Conservation (phyloP, 1,284 basidiomycete genomes). For the Apiotrichum siamense region DNA sequence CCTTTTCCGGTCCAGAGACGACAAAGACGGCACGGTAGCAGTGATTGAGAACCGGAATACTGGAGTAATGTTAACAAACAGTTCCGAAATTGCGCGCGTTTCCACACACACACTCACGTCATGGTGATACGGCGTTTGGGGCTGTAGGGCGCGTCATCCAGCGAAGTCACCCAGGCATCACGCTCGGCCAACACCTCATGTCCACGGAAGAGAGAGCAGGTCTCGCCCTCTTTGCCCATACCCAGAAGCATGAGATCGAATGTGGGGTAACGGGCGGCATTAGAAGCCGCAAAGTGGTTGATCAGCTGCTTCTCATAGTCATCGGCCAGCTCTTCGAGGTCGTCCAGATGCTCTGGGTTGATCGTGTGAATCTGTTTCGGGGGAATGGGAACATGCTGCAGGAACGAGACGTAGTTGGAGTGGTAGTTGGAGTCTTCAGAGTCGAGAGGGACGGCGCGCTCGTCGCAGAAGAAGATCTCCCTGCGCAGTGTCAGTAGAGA, state of each 20-base stretch:
- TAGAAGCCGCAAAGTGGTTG: slow-evolving; percentile 77
- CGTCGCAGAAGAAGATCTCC: slow-evolving; percentile 98
- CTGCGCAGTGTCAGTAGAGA: slow-evolving; percentile 50
- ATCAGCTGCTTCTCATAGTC: slow-evolving; percentile 92
- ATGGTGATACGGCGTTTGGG: slow-evolving; percentile 84
- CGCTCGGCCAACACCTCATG: slow-evolving; percentile 78
- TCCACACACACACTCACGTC: slow-evolving; percentile 48
- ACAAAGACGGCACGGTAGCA: slow-evolving; percentile 86
- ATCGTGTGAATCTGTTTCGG: slow-evolving; percentile 77
- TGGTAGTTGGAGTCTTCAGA: slow-evolving; percentile 89
- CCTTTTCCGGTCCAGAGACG: slow-evolving; percentile 76
- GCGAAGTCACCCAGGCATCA: slow-evolving; percentile 88
- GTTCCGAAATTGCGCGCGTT: background rate
- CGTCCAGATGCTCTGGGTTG: slow-evolving; percentile 60
- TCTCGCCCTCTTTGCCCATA: slow-evolving; percentile 93
- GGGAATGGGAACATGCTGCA: slow-evolving; percentile 74
- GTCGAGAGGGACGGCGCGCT: slow-evolving; percentile 89
- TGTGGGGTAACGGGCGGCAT: slow-evolving; percentile 85
- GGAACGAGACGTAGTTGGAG: slow-evolving; percentile 71
- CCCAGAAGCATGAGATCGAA: slow-evolving; percentile 93
- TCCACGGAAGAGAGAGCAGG: slow-evolving; percentile 88
- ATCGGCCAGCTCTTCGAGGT: slow-evolving; percentile 80
- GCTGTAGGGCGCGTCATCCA: slow-evolving; percentile 90
- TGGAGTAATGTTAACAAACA: slow-evolving; percentile 12
- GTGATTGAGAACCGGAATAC: slow-evolving; percentile 80